Evolutionary conservation across 1,284 basidiomycete genomes (phyloP), one percentile per base, ranked within the genome.

Genomic region (Heterobasidion occidentale): DNA sequence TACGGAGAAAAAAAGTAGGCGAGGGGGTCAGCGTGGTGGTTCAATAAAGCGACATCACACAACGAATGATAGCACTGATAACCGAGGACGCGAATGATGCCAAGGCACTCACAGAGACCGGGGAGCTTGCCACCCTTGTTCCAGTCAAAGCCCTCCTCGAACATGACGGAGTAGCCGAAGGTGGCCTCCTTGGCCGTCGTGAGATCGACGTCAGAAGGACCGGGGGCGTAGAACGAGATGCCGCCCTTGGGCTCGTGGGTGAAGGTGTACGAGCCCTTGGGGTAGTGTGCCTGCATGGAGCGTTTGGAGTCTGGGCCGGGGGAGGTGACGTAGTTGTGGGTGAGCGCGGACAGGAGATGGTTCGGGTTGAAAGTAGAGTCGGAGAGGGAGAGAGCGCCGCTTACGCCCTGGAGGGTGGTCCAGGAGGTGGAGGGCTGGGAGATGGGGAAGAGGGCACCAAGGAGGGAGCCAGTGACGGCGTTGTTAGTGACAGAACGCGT

Each of bases 171-270:
- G 65, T 86, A 88, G 12, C 64, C 66, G 48, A 88, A 64, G 1
- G 78, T 77, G 17, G 79, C 78, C 57, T 75, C 80, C 46, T 65
- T 70, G 1, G 83, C 83, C 33, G 64, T 62, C 0, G 70, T 61
- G 34, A 84, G 66, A 42, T 76, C 67, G 36, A 84, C 17, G 77
- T 78, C n/a, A 67, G 60, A 0, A 4, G 67, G 67, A 14, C 67
- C 68, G n/a, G 58, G 57, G 36, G 81, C 81, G 62, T 88, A 88
- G 66, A 88, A 86, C 56, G 84, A 77, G 3, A 82, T 73, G 3
- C 84, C 85, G 36, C 85, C 85, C 51, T 70, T 63, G 6, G 80
- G 79, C 7, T 69, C 66, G 51, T 72, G 73, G 0, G 68, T 72
- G 6, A 84, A 83, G 61, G 81, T 81, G 66, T 78, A 77, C 3